These are phyloP conservation scores for Penicillium paneum DNA, from an alignment of 2,329 filamentous ascomycete genomes.

Conservation along the genomic window DNA sequence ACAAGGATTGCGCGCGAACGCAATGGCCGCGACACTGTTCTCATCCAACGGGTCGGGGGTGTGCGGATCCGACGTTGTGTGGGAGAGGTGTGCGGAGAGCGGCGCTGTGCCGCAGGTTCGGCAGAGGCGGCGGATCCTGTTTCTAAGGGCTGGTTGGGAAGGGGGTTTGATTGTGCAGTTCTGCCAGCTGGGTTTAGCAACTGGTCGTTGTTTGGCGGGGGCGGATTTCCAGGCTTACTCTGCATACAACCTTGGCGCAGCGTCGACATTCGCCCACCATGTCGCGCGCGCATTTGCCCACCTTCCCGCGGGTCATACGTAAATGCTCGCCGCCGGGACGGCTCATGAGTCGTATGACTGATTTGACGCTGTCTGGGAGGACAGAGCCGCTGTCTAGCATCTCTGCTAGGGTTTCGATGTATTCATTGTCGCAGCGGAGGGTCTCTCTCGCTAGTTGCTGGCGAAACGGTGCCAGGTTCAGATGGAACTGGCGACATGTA, in stretches of 20 bases:
- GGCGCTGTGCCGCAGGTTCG: slow-evolving; percentile 70
- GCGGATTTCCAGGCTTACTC: slow-evolving; percentile 59
- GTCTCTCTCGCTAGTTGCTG: slow-evolving; percentile 69
- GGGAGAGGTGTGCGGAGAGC: slow-evolving; percentile 43
- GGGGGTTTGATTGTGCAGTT: slow-evolving; percentile 89
- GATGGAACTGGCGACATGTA: slow-evolving; percentile 76
- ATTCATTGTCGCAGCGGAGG: slow-evolving; percentile 75
- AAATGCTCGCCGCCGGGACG: slow-evolving; percentile 30
- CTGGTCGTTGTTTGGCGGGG: not conserved
- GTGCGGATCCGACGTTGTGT: slow-evolving; percentile 32
- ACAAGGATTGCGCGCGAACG: slow-evolving; percentile 56
- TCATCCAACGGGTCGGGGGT: slow-evolving; percentile 11
- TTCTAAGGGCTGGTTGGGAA: slow-evolving; percentile 61
- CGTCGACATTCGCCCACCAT: slow-evolving; percentile 79
- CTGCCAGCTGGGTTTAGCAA: slow-evolving; percentile 44
- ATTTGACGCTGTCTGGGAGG: slow-evolving; percentile 32
- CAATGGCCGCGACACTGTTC: slow-evolving; percentile 35
- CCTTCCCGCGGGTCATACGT: slow-evolving; percentile 60
- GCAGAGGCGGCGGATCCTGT: slow-evolving; percentile 79
- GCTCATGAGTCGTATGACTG: slow-evolving; percentile 30
- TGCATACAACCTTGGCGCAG: slow-evolving; percentile 74
- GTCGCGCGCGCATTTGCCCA: slow-evolving; percentile 78
- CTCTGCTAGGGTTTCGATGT: slow-evolving; percentile 39
- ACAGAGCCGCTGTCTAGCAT: slow-evolving; percentile 44
- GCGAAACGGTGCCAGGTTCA: slow-evolving; percentile 75